Evolutionary conservation across 352 stramenopile genomes (phyloP), one percentile per base, ranked within the genome.

Genomic region (Labyrinthula sp.): DNA sequence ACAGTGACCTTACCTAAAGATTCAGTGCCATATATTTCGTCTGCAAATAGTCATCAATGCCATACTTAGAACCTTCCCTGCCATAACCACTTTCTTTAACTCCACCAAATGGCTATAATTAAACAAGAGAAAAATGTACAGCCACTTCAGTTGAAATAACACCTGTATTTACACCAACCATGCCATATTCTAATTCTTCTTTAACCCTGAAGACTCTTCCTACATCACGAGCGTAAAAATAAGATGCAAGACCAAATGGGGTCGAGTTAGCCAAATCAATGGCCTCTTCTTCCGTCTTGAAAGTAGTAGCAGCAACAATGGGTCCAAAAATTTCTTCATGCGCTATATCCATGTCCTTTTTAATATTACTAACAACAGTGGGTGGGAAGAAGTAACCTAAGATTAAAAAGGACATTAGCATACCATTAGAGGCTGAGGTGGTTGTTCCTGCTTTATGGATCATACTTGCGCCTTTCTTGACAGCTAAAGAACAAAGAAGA

Each of bases 281-380:
- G n/a, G 85, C 89, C 56, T 97, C 81, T 20, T 89, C 78, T 46
- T 95, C 86, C 2, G 61, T 82, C 17, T 73, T 60, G 63, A 99
- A 99, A 30, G 68, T 73, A 37, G 75, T 76, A 7, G 96, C 65
- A 25, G 79, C 66, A 15, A 85, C 77, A 34, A 97, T 65, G 1
- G 88, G 88, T 3, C 84, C 89, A 62, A 99, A 97, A 17, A 78
- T 93, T 67, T 98, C 86, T 54, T 90, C 64, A 38, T 62, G 65
- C 61, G 82, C 74, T 7, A 88, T 64, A 24, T 62, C 66, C 71
- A 96, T 93, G 9, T 71, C 60, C 7, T 69, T 63, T 21, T 76
- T 60, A 5, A 82, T 64, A 37, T 78, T 62, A 12, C 65, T 71
- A 12, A 98, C 56, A 30, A 99, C 71, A 0, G 84, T 95, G 1